These are phyloP conservation scores for Mycena pura DNA, from an alignment of 768 basidiomycete species.

Conservation along the genomic window DNA sequence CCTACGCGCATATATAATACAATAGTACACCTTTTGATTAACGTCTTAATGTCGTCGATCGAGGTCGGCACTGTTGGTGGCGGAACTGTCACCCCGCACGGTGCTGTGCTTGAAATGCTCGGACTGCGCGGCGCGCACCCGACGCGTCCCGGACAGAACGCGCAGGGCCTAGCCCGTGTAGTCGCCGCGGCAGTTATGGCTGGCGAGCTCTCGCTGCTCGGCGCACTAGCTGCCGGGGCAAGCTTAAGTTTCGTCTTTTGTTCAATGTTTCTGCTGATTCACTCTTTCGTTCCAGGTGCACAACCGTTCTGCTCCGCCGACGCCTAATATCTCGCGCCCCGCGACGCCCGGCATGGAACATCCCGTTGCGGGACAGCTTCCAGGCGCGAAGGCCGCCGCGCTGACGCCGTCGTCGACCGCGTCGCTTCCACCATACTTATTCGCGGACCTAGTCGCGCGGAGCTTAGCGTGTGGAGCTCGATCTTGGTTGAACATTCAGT, in stretches of 20 bases:
- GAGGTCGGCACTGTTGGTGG: slow-evolving; percentile 99
- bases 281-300: too few relatives aligned
- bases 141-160: slow-evolving; percentile 86
- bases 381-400: slow-evolving; percentile 11
- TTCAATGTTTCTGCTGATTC: too few relatives aligned
- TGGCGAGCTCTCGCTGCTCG: slow-evolving; percentile 90
- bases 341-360: slow-evolving; percentile 57
- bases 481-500: too few relatives aligned
- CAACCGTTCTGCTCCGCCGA: slow-evolving; percentile 85
- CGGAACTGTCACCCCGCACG: slow-evolving; percentile 91
- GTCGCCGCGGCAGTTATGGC: slow-evolving; percentile 96
- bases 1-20: too few relatives aligned
- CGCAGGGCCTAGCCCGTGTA: slow-evolving; percentile 87
- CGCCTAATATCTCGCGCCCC: slow-evolving; percentile 71
- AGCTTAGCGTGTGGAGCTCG: too few relatives aligned
- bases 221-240: slow-evolving; percentile 91
- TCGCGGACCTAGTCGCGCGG: slow-evolving; percentile 24
- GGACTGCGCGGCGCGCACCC: slow-evolving; percentile 91
- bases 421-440: slow-evolving; percentile 52
- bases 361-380: slow-evolving; percentile 18
- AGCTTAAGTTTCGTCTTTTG: too few relatives aligned
- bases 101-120: slow-evolving; percentile 91
- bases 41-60: slow-evolving; percentile 97
- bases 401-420: slow-evolving; percentile 45
- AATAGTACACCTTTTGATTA: slow-evolving; percentile 84